These are phyloP conservation scores for Tylopilus subfusipes DNA, from an alignment of 768 basidiomycete species.

Conservation along the genomic window DNA sequence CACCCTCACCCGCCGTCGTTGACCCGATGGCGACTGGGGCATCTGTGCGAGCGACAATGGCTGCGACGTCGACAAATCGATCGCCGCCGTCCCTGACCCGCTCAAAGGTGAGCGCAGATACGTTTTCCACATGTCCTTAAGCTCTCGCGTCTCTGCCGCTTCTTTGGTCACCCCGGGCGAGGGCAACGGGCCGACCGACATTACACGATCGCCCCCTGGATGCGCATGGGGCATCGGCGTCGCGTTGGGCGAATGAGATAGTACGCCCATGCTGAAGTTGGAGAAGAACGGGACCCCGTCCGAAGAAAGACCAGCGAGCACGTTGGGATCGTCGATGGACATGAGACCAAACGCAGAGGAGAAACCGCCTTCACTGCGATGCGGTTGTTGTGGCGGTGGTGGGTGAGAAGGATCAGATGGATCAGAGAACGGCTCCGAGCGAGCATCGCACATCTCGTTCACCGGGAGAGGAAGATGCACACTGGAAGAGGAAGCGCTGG, in stretches of 20 bases:
- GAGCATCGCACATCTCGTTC: constrained; percentile 28
- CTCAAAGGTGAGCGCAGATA: constrained; percentile 67
- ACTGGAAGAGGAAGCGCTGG: constrained; percentile 51
- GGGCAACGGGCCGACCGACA: constrained; percentile 28
- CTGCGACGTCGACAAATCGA: constrained; percentile 8
- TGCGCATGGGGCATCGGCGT: constrained; percentile 43
- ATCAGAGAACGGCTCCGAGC: constrained; percentile 18
- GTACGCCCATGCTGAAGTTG: constrained; percentile 21
- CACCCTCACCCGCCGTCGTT: constrained; percentile 50
- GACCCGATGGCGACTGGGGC: constrained; percentile 29
- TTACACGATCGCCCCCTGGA: constrained; percentile 18
- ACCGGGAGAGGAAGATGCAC: constrained; percentile 45
- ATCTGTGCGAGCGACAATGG: constrained; percentile 13
- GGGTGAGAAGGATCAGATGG: constrained; percentile 5
- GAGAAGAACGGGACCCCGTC: constrained; percentile 67
- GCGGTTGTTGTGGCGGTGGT: constrained; percentile 12
- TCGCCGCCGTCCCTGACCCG: constrained; percentile 24
- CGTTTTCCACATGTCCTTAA: constrained; percentile 71
- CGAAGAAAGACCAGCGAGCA: constrained; percentile 55
- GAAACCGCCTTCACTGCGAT: constrained; percentile 40
- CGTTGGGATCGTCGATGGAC: constrained; percentile 70
- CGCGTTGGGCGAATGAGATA: constrained; percentile 41
- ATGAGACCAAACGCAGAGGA: constrained; percentile 70
- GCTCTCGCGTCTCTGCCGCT: constrained; percentile 41
- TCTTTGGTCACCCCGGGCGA: constrained; percentile 35